Evolutionary conservation across 108 stramenopile genomes (phyloP).

Genomic region (Skeletonema menzelii): DNA sequence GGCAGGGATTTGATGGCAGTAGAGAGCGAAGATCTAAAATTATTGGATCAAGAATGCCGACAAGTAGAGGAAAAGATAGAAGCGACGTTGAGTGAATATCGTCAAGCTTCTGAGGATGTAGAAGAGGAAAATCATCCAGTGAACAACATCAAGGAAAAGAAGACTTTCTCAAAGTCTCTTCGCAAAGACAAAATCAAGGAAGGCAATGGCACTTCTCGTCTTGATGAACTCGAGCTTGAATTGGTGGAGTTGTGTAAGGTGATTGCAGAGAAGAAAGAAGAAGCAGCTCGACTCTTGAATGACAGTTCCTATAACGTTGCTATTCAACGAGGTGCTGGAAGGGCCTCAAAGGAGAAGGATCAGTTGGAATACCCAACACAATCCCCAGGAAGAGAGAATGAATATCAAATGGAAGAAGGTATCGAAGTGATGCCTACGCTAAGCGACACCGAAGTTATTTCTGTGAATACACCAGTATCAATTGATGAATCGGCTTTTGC

Average conservation of each 20-base stretch:
- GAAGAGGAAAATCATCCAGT: no score
- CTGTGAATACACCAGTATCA: slow-evolving; percentile 40
- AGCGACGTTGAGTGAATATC: background rate
- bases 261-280: background rate
- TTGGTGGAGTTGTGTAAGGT: background rate
- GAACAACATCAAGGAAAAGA: background rate
- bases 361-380: background rate
- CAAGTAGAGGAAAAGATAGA: background rate
- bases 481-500: slow-evolving; percentile 15
- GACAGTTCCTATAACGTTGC: background rate
- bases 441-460: slow-evolving; percentile 25
- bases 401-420: background rate
- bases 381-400: background rate
- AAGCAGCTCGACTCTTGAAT: background rate
- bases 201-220: background rate
- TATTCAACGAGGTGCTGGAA: background rate
- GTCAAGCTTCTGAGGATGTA: background rate
- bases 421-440: slow-evolving; percentile 24
- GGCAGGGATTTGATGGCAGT: background rate
- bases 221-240: background rate
- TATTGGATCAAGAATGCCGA: background rate
- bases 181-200: background rate
- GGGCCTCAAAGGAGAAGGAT: background rate
- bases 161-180: background rate
- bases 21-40: background rate